Conservation (phyloP, 257 asterid species). For the Solanum medicagineum region DNA sequence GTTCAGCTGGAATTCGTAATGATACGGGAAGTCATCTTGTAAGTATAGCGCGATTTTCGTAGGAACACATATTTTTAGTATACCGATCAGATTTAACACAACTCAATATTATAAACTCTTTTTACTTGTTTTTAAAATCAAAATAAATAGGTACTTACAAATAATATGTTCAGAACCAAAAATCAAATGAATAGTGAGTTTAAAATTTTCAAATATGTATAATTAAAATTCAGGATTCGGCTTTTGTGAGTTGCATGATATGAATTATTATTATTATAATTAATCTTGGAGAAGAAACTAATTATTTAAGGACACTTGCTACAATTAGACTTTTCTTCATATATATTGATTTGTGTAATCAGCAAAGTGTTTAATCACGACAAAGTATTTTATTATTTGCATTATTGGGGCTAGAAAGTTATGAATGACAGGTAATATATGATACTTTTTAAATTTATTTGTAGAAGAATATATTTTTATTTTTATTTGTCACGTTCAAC, state of each 20-base stretch:
- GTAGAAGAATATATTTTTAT: too few species aligned
- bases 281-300: neutral
- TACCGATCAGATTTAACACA: neutral
- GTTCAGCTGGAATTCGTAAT: conserved; percentile 45
- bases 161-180: neutral
- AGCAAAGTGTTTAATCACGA: neutral
- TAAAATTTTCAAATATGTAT: neutral
- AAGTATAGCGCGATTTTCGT: neutral
- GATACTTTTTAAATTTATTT: too few species aligned
- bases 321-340: neutral
- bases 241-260: neutral
- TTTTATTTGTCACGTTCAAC: too few species aligned
- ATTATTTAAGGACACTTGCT: neutral
- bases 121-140: neutral
- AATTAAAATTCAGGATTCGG: neutral
- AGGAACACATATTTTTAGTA: accelerated
- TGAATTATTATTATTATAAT: too few species aligned
- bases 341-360: neutral
- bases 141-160: neutral
- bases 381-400: neutral
- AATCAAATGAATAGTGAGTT: neutral
- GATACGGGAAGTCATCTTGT: conserved; percentile 19
- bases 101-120: accelerated
- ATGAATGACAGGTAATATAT: neutral
- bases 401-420: neutral